Conservation (phyloP, 768 basidiomycete genomes). For the Panaeolus cyanescens region DNA sequence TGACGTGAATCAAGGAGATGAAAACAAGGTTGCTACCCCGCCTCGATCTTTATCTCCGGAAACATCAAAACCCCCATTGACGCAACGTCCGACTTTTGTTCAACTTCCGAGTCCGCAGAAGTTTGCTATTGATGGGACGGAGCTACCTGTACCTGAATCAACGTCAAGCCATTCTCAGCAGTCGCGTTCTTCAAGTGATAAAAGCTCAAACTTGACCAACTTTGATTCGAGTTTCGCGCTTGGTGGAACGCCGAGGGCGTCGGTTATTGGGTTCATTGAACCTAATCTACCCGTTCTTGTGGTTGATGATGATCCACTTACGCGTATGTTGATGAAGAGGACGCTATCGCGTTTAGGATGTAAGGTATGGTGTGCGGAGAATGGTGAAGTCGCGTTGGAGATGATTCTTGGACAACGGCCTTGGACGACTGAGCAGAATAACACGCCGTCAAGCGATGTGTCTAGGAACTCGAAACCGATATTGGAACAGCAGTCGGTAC, state of each 20-base stretch:
- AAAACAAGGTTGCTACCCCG: not conserved
- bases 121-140: constrained; percentile 29
- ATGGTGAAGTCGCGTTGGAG: constrained; percentile 77
- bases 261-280: constrained; percentile 44
- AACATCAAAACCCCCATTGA: constrained; percentile 9
- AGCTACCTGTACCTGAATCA: constrained; percentile 19
- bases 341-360: constrained; percentile 81
- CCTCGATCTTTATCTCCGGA: constrained; percentile 2
- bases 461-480: constrained; percentile 37
- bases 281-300: constrained; percentile 67
- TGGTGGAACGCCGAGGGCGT: constrained; percentile 36
- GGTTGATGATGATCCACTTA: constrained; percentile 83
- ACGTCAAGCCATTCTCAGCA: constrained; percentile 23
- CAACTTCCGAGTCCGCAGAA: constrained; percentile 34
- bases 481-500: constrained; percentile 33
- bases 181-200: constrained; percentile 21
- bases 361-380: constrained; percentile 77
- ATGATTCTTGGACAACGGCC: constrained; percentile 55
- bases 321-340: constrained; percentile 79
- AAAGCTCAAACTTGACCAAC: constrained; percentile 31
- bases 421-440: constrained; percentile 15
- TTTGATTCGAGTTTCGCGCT: constrained; percentile 41
- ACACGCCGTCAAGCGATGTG: constrained; percentile 42
- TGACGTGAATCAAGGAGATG: not conserved
- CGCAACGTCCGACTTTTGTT: constrained; percentile 39